Percentiles rank a stretch among this genome's conserved stretches.
These are phyloP conservation scores for Hyphochytrium catenoides DNA, from an alignment of 352 stramenopile species.

Conservation along the genomic window DNA sequence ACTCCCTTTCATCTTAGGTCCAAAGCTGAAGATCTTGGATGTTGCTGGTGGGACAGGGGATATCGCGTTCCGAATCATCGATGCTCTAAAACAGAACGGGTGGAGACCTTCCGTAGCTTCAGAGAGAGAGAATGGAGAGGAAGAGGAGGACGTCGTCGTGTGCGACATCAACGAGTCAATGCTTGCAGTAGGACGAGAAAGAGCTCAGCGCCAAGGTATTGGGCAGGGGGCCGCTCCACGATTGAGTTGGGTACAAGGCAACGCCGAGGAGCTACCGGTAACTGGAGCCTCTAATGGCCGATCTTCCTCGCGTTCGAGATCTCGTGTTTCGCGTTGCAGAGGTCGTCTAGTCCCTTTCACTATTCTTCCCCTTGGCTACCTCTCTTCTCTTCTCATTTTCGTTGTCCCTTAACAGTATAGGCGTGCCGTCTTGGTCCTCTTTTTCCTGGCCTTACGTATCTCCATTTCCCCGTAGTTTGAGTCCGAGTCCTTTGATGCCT, in stretches of 20 bases:
- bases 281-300: too few relatives aligned
- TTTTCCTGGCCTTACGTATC: not conserved
- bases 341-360: too few relatives aligned
- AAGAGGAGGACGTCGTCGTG: slow-evolving; percentile 68
- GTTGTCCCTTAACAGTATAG: too few relatives aligned
- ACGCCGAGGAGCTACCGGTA: slow-evolving; percentile 79
- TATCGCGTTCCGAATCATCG: slow-evolving; percentile 90
- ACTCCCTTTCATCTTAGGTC: too few relatives aligned
- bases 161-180: slow-evolving; percentile 98
- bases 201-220: slow-evolving; percentile 33
- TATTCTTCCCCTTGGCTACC: too few relatives aligned
- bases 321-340: too few relatives aligned
- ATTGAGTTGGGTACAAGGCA: slow-evolving; percentile 75
- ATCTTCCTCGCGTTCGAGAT: too few relatives aligned
- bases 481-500: slow-evolving; percentile 88
- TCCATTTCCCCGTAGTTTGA: slow-evolving; percentile 29
- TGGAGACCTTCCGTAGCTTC: slow-evolving; percentile 9
- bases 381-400: too few relatives aligned
- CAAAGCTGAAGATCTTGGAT: slow-evolving; percentile 63
- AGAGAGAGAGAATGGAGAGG: slow-evolving; percentile 17
- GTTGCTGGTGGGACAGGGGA: slow-evolving; percentile 96
- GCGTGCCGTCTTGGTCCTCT: not conserved
- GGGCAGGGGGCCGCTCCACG: slow-evolving; percentile 23
- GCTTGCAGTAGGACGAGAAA: slow-evolving; percentile 78
- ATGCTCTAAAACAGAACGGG: slow-evolving; percentile 19